A percentile compares a stretch with the other conserved stretches of the same genome.
Evolutionary conservation across 345 rosid species (phyloP).

Genomic region (Dipteronia dyeriana): DNA sequence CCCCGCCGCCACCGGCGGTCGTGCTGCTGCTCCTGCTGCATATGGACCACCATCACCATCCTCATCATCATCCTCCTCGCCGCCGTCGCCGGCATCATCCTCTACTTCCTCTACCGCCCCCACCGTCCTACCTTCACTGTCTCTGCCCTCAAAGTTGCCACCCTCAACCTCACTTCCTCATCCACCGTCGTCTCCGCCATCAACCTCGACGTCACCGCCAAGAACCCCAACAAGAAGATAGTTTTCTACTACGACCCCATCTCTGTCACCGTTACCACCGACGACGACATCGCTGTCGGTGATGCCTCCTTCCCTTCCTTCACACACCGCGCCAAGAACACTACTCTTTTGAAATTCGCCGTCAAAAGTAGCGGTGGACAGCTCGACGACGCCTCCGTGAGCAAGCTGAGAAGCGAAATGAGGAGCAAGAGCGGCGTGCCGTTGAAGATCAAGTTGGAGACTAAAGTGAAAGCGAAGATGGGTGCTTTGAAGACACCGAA

Average conservation of each 20-base stretch:
- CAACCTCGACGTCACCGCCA: slow-evolving; percentile 60
- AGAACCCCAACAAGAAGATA: slow-evolving; percentile 79
- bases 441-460: slow-evolving; percentile 57
- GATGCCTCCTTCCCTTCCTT: slow-evolving; percentile 55
- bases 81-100: slow-evolving; percentile 44
- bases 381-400: slow-evolving; percentile 49
- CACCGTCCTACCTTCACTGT: slow-evolving; percentile 70
- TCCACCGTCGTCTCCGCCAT: slow-evolving; percentile 53
- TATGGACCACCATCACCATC: slow-evolving; percentile 49
- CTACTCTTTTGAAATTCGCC: slow-evolving; percentile 55
- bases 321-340: slow-evolving; percentile 68
- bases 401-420: slow-evolving; percentile 45
- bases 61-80: slow-evolving; percentile 51
- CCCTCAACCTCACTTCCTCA: slow-evolving; percentile 62
- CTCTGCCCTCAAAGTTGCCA: slow-evolving; percentile 54
- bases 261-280: slow-evolving; percentile 38
- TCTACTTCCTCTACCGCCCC: slow-evolving; percentile 80
- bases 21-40: slow-evolving; percentile 63
- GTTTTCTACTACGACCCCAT: slow-evolving; percentile 54
- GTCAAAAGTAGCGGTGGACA: slow-evolving; percentile 40
- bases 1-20: slow-evolving; percentile 49
- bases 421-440: slow-evolving; percentile 58
- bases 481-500: slow-evolving; percentile 66
- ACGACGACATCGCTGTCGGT: slow-evolving; percentile 55
- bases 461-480: slow-evolving; percentile 72